These are phyloP conservation scores for Mucor sp. DNA, from an alignment of 371 early-diverging fungal species.

Conservation along the genomic window DNA sequence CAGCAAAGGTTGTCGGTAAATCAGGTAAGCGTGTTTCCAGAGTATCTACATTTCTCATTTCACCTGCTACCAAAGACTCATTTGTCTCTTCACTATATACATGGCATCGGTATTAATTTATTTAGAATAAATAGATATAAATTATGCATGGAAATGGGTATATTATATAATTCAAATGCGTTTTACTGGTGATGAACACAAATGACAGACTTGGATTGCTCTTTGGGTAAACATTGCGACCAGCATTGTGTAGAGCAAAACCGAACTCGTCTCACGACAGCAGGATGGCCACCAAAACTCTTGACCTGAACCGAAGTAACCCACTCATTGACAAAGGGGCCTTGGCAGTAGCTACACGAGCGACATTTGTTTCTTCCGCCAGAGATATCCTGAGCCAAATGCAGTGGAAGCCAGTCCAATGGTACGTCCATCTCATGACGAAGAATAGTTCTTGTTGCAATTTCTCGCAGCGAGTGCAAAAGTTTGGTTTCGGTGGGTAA, in stretches of 20 bases:
- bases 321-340: slow-evolving; percentile 65
- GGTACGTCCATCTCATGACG: slow-evolving; percentile 23
- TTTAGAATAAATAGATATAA: no score
- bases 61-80: no score
- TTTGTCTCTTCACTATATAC: no score
- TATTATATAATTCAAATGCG: not conserved
- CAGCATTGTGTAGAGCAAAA: slow-evolving; percentile 60
- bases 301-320: slow-evolving; percentile 63
- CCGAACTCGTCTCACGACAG: slow-evolving; percentile 59
- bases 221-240: slow-evolving; percentile 32
- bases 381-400: slow-evolving; percentile 46
- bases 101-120: no score
- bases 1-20: no score
- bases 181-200: slow-evolving; percentile 21
- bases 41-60: no score
- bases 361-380: slow-evolving; percentile 33
- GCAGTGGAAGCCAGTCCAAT: slow-evolving; percentile 35
- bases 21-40: no score
- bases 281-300: slow-evolving; percentile 62
- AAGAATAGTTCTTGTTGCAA: slow-evolving; percentile 23
- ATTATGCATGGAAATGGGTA: not conserved
- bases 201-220: slow-evolving; percentile 25
- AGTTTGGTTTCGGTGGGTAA: slow-evolving; percentile 14
- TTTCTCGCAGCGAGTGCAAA: slow-evolving; percentile 20
- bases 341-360: slow-evolving; percentile 51